Evolutionary conservation across 371 early-diverging fungal species (phyloP).

Genomic region (Mortierella sp.): DNA sequence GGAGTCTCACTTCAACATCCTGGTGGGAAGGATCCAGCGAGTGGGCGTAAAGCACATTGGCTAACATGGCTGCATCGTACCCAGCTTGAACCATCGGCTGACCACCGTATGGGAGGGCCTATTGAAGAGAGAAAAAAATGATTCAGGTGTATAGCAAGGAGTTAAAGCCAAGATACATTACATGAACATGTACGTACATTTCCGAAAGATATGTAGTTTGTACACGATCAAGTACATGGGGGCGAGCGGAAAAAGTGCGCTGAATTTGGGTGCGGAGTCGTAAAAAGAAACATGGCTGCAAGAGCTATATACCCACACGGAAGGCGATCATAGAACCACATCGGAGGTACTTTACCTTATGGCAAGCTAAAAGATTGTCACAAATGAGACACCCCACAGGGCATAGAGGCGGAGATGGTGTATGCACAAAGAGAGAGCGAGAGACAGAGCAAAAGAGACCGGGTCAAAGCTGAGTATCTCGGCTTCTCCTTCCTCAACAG

Average conservation of each 20-base stretch:
- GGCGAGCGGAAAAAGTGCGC: neutral
- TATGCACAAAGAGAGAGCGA: neutral
- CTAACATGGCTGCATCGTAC: slow-evolving; percentile 24
- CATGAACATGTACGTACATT: neutral
- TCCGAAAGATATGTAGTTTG: slow-evolving; percentile 2
- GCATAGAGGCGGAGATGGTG: neutral
- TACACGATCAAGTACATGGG: neutral
- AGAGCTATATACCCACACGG: no score
- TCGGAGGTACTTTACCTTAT: slow-evolving; percentile 11
- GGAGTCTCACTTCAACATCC: slow-evolving; percentile 13
- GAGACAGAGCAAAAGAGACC: neutral
- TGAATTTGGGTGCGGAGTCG: no score
- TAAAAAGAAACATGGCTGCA: no score
- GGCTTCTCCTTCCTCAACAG: neutral
- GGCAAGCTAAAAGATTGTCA: slow-evolving; percentile 12
- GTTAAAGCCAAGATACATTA: no score
- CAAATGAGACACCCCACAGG: neutral
- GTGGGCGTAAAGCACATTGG: slow-evolving; percentile 35
- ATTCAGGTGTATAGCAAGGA: neutral
- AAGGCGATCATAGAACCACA: no score
- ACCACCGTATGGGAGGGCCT: slow-evolving; percentile 40
- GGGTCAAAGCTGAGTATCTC: neutral
- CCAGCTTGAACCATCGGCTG: slow-evolving; percentile 46
- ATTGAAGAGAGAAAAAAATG: neutral
- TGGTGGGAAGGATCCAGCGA: slow-evolving; percentile 7